Base-by-base conservation (phyloP, 768 basidiomycete genomes). In the Lentinula detonsa region DNA sequence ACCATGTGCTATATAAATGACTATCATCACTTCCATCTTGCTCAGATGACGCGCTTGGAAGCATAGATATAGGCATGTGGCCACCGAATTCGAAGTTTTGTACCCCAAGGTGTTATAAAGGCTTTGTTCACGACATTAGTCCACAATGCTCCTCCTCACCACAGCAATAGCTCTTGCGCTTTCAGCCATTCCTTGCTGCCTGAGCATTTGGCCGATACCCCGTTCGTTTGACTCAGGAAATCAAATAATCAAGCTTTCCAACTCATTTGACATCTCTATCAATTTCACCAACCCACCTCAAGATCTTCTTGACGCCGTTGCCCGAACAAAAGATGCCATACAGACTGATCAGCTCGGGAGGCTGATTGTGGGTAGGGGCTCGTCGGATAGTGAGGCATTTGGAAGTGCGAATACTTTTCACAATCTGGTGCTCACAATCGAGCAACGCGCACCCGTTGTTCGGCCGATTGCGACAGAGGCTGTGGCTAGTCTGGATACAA, bases 281-380 rank as follows among this genome's bases (percentile, higher is more conserved):
- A 64, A 72, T n/a, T 67, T 84, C 39, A 61, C 70, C 23, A 70
- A 75, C 49, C 70, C 82, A 1, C 85, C 87, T 0, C 63, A 70
- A 18, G 88, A 91, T 69, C 75, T 91, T 48, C 61, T 75, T 21
- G 80, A 78, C n/a, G 88, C 88, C 45, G 77, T 85, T 31, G 50
- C 69, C 7, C 81, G 80, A 46, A 82, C 86, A 0, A 77, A 75
- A 61, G 43, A 58, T 2, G 75, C 69, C 62, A 63, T 88, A 28
- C 59, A 65, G 16, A 78, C 73, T 5, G 89, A 90, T 70, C 80
- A 83, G 65, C 81, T 86, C 23, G 77, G 80, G 62, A 74, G 83
- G 11, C 81, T 91, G 43, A 76, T 83, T 39, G 77, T 84, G 28
- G 84, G 83, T 15, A 83, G 86, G 52, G 86, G 86, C 2, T 70